Base-by-base conservation (phyloP, 208 protist species). In the Herpetomonas tarakana region DNA sequence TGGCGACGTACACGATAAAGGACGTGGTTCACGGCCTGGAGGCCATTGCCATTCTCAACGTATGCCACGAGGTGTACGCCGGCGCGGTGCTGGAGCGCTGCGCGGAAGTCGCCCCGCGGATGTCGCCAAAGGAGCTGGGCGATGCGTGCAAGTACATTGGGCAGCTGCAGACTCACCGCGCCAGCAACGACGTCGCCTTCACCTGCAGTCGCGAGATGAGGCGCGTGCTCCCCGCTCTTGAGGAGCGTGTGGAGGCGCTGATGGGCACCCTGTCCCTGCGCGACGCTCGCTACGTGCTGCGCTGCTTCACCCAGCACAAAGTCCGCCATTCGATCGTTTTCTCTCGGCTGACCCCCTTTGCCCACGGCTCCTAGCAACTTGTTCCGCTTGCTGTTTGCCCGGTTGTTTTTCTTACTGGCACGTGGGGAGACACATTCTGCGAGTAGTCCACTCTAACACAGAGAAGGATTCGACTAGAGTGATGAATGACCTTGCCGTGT, bases 321-420 rank as follows among this genome's bases (percentile, higher is more conserved):
- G 74, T 92, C 7, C 80, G 79, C 2, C 89, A 95, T 52, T 74
- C 86, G 1, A 54, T 93, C n/a, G 71, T 93, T n/a, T 88, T 95
- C 44, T 80, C 89, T 9, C 76, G 76, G 2, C 74, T 94, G 4
- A 86, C 75, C 0, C 74, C 82, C 0, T n/a, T 88, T 4, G 76
- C 60, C 1, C 60, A 47, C 0, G 62, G 75, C 38, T 41, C 2
- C n/a, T 71, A 69, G 57, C 44, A 62, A 18, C 45, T 6, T 54
- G 9, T 6, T 31, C 11, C 9, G 50, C 25, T 12, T n/a, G 25
- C 12, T 21, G 14, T 25, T 54, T 27, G 25, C 25, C 50, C 14
- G 6, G 25, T 11, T 30, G 45, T 50, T n/a, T 50, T 6, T 21
- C 45, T 50, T n/a, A 50, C 45, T 6, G 45, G 35, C 35, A 50